Evolutionary conservation across 2,329 filamentous ascomycete species (phyloP), one percentile per base, ranked within the genome.

Genomic region (Hypoxylon sp.): DNA sequence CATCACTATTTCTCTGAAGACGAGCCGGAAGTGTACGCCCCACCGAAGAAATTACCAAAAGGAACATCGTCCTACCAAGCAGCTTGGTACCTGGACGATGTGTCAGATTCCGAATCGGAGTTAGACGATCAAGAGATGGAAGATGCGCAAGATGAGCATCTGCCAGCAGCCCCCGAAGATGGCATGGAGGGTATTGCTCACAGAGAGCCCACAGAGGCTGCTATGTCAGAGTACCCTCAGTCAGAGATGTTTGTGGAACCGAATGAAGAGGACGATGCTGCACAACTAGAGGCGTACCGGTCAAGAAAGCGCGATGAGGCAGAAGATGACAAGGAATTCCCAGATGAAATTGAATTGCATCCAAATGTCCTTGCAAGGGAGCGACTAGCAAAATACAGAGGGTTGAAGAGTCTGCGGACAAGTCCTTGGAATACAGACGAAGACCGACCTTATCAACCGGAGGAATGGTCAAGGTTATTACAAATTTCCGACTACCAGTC

Each of bases 1-100:
- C 95, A 99, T 79, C 95, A 98, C 79, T 99, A 99, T 80, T 99
- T 98, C 78, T 95, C 95, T 0, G 95, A 98, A 48, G 94, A 96
- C 51, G 91, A 96, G 59, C 84, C 85, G 5, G 85, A 87, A 46
- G 85, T 89, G 59, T 83, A 89, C 17, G 81, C 85, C 37, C 82
- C 83, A 33, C 92, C 93, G 6, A 96, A 91, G 81, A 89, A 89
- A 69, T 82, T 99, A 22, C 96, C 96, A 0, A 93, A 91, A 80
- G 96, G 96, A 70, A 99, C 96, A 2, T 98, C 96, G 42, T 89
- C 91, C 62, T 98, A 98, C 80, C 96, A 99, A 81, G 88, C 95
- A 22, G 95, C 95, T 8, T 99, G 96, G 96, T 98, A 92, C 78
- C 82, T 99, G 37, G 85, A 87, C 62, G 88, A 89, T 61, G 93